Conservation (phyloP, 2,329 filamentous ascomycete species). For the Trichoderma afroharzianum region DNA sequence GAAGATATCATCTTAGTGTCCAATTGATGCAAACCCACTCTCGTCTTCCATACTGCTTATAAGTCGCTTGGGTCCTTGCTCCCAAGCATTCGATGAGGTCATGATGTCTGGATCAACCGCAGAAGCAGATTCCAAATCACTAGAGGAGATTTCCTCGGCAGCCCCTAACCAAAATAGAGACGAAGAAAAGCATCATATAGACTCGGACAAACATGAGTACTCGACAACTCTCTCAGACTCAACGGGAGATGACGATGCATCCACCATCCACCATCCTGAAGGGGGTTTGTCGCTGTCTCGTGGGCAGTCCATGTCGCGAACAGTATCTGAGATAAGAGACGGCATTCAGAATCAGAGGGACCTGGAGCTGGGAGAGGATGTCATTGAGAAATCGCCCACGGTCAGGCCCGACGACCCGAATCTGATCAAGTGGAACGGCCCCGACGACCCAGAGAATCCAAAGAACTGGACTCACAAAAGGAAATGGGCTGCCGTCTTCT, state of each 20-base stretch:
- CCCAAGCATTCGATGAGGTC: background rate
- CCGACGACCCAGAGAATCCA: constrained; percentile 48
- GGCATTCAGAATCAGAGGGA: constrained; percentile 35
- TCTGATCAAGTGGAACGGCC: constrained; percentile 49
- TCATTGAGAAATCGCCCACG: constrained; percentile 24
- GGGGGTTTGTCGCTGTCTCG: background rate
- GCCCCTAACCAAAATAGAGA: background rate
- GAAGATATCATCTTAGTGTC: background rate
- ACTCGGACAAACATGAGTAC: background rate
- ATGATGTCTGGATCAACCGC: background rate
- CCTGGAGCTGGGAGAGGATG: constrained; percentile 30
- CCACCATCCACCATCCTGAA: background rate
- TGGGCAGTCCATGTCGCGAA: constrained; percentile 27
- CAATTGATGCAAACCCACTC: background rate
- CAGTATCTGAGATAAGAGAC: constrained; percentile 39
- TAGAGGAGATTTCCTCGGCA: background rate
- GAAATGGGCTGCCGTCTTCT: constrained; percentile 55
- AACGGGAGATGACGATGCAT: background rate
- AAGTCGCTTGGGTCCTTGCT: background rate
- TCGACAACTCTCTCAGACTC: background rate
- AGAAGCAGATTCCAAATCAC: background rate
- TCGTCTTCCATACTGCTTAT: background rate
- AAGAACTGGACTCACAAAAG: constrained; percentile 53
- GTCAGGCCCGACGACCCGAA: constrained; percentile 32
- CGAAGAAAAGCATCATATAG: background rate